Percentiles rank a stretch among this genome's conserved stretches.
Evolutionary conservation across 805 yeast genomes (phyloP).

Genomic region (Schizosaccharomyces osmophilus): DNA sequence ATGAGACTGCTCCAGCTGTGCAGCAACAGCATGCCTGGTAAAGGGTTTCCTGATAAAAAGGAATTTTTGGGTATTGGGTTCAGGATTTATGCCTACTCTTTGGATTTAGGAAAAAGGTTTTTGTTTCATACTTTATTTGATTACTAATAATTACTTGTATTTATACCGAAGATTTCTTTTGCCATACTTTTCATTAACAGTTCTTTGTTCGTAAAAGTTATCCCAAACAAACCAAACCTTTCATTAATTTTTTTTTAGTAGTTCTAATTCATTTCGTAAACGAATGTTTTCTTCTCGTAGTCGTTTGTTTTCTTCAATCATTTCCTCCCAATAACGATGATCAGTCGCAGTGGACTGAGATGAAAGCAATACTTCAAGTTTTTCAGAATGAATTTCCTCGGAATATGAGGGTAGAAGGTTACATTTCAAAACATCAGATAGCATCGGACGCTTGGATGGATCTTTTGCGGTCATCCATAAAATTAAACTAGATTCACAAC

Average conservation of each 20-base stretch:
- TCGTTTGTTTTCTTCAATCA: not conserved
- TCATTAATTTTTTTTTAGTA: not conserved
- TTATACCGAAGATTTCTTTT: no score
- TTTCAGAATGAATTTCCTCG: no score
- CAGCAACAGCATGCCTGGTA: not conserved
- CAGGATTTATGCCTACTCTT: no score
- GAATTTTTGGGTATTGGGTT: not conserved
- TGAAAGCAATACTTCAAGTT: no score
- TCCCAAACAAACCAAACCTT: no score
- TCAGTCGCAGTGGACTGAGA: no score
- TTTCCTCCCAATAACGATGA: not conserved
- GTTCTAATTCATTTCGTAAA: not conserved
- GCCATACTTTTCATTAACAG: no score
- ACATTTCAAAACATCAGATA: not conserved
- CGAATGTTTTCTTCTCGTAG: not conserved
- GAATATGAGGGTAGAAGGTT: not conserved
- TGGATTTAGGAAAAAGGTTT: no score
- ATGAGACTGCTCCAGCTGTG: not conserved
- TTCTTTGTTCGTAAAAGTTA: no score
- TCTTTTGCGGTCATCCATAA: slow-evolving; percentile 1
- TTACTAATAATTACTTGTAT: no score
- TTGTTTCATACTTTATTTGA: no score
- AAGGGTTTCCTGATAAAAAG: not conserved
- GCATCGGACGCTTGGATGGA: not conserved
- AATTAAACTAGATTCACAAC: not conserved